Base-by-base conservation (phyloP, 768 basidiomycete species). In the Sarcomyxa edulis region DNA sequence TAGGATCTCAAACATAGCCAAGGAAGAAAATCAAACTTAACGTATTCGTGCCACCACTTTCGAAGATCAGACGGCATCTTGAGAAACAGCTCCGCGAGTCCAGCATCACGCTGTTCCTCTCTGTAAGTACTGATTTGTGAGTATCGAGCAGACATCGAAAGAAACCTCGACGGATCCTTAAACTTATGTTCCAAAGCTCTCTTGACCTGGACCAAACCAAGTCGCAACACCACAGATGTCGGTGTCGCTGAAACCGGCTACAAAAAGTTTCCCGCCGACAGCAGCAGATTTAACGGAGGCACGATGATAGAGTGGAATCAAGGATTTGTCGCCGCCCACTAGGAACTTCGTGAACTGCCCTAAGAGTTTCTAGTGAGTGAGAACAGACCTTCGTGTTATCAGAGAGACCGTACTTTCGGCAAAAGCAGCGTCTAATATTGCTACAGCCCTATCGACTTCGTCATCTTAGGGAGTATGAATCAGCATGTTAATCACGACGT, bases 181-280 rank as follows among this genome's bases (percentile, higher is more conserved):
- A 19, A 7, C 10, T 15, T 19, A n/a, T 3, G 35, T 45, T 46
- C 46, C 48, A 28, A 43, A 45, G 30, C 47, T 41, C 22, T 49
- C 46, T 32, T 44, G 43, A 9, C 48, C 48, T 21, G 50, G 50
- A 12, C 50, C 48, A 39, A 51, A 51, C 48, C 50, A 51, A 21
- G 49, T 30, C 20, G 50, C 50, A 22, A 19, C 45, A 20, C 42
- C 45, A 18, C 47, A 35, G 36, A 49, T 16, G 7, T 26, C 23
- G 20, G 40, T 40, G 6, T 27, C 23, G n/a, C n/a, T n/a, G 26
- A 44, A 42, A 45, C 47, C 40, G 15, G 50, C 48, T 23, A 49
- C 42, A 22, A 44, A 47, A 8, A 51, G 40, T 33, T 43, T 48
- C 14, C 50, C 48, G 25, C 45, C 48, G 24, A 50, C 45, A 11